Conservation (phyloP, 805 yeast genomes). For the Yamadazyma akitaensis region DNA sequence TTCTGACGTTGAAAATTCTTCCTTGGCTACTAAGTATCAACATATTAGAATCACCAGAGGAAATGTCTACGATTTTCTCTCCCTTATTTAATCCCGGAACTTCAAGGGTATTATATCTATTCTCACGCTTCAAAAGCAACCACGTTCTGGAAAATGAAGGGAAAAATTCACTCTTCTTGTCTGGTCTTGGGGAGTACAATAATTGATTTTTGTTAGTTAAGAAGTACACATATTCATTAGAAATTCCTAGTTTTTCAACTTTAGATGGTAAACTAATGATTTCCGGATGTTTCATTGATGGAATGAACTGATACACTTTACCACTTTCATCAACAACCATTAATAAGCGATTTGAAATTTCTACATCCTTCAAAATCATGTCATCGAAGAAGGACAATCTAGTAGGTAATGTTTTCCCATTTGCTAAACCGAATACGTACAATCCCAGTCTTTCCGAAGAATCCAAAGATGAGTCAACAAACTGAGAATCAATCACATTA, state of each 20-base stretch:
- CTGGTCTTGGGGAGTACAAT: slow-evolving; percentile 27
- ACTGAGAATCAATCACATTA: slow-evolving; percentile 20
- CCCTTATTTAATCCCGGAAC: slow-evolving; percentile 15
- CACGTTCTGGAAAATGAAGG: slow-evolving; percentile 19
- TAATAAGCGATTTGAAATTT: slow-evolving; percentile 42
- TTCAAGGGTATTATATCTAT: slow-evolving; percentile 10
- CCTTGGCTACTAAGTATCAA: slow-evolving; percentile 60
- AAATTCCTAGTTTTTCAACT: slow-evolving; percentile 33
- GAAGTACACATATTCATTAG: slow-evolving; percentile 50
- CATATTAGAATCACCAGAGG: slow-evolving; percentile 66
- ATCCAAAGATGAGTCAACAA: slow-evolving; percentile 18
- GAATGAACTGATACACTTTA: slow-evolving; percentile 63
- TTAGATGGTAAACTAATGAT: slow-evolving; percentile 26
- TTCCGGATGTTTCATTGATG: slow-evolving; percentile 20
- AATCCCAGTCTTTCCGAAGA: slow-evolving; percentile 30
- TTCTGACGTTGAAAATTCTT: slow-evolving; percentile 58
- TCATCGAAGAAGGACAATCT: slow-evolving; percentile 65
- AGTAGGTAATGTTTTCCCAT: slow-evolving; percentile 49
- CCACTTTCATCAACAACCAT: slow-evolving; percentile 70
- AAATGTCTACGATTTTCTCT: slow-evolving; percentile 44
- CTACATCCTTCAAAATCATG: slow-evolving; percentile 53
- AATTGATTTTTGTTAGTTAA: slow-evolving; percentile 39
- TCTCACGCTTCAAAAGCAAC: slow-evolving; percentile 18
- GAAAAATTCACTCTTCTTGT: slow-evolving; percentile 14
- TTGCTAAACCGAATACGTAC: slow-evolving; percentile 31